phyloP scores from a whole-genome alignment of 2,329 filamentous ascomycete genomes.

The Botrytis sinoallii region DNA sequence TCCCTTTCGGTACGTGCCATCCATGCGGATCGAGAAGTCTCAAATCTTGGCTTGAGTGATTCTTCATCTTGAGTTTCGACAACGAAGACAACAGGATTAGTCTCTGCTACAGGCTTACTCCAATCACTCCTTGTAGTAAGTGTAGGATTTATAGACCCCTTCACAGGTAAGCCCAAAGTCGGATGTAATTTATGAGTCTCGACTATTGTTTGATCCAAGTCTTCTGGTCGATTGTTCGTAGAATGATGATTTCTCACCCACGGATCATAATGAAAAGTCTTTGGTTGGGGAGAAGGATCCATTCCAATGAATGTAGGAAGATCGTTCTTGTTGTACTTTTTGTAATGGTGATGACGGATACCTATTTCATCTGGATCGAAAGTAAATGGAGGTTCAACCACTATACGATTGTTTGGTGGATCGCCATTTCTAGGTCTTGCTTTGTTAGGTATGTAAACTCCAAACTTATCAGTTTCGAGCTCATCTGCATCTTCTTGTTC shows the following conservation, averaged over 20 bases:
- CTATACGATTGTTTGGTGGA: slow-evolving; percentile 31
- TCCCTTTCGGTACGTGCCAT: slow-evolving; percentile 18
- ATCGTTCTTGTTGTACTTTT: slow-evolving; percentile 29
- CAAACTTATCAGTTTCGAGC: slow-evolving; percentile 31
- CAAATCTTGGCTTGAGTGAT: slow-evolving; percentile 12
- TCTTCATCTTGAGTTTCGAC: slow-evolving; percentile 15
- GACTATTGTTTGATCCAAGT: slow-evolving; percentile 33
- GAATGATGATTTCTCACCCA: slow-evolving; percentile 31
- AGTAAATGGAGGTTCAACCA: slow-evolving; percentile 26
- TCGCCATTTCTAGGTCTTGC: slow-evolving; percentile 29
- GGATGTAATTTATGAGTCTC: slow-evolving; percentile 30
- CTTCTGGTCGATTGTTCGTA: slow-evolving; percentile 32
- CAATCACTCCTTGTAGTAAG: slow-evolving; percentile 15
- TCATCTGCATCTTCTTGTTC: slow-evolving; percentile 28
- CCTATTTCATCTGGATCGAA: slow-evolving; percentile 37
- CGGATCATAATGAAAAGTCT: slow-evolving; percentile 35
- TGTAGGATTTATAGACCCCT: slow-evolving; percentile 28
- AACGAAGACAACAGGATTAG: slow-evolving; percentile 12
- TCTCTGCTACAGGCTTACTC: slow-evolving; percentile 19
- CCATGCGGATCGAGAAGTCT: slow-evolving; percentile 27
- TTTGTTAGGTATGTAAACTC: slow-evolving; percentile 30
- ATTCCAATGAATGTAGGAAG: slow-evolving; percentile 29
- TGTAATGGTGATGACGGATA: slow-evolving; percentile 30
- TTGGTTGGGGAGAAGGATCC: slow-evolving; percentile 31
- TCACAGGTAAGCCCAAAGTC: slow-evolving; percentile 29